These are phyloP conservation scores for Paralagenidium karlingii DNA, from an alignment of 352 stramenopile species.

Conservation along the genomic window DNA sequence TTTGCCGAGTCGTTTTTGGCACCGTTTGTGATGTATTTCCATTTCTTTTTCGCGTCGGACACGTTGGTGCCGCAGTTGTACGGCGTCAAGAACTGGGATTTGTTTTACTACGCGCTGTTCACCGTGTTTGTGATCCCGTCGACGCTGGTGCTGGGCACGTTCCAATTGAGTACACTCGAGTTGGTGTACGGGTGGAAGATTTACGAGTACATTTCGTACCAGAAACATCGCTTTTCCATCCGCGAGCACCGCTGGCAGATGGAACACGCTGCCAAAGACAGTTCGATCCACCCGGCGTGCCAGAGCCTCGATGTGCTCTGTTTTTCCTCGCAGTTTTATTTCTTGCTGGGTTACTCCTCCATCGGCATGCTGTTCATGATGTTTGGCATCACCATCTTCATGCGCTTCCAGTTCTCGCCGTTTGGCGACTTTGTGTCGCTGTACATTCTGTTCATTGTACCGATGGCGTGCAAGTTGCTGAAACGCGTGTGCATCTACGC, in stretches of 20 bases:
- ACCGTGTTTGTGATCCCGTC: slow-evolving; percentile 92
- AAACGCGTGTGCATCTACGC: slow-evolving; percentile 41
- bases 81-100: slow-evolving; percentile 86
- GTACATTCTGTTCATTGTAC: slow-evolving; percentile 82
- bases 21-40: slow-evolving; percentile 79
- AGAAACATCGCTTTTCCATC: slow-evolving; percentile 91
- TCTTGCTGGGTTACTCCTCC: slow-evolving; percentile 75
- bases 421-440: slow-evolving; percentile 87
- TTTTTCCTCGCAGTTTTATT: slow-evolving; percentile 92
- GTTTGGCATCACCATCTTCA: slow-evolving; percentile 88
- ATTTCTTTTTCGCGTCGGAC: slow-evolving; percentile 83
- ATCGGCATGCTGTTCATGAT: slow-evolving; percentile 87
- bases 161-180: slow-evolving; percentile 94
- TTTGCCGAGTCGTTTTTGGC: slow-evolving; percentile 81
- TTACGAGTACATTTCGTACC: slow-evolving; percentile 96
- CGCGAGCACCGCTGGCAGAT: slow-evolving; percentile 91
- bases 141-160: slow-evolving; percentile 87
- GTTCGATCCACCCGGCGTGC: slow-evolving; percentile 87
- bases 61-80: slow-evolving; percentile 89
- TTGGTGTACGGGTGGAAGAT: slow-evolving; percentile 94
- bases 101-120: slow-evolving; percentile 94
- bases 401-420: slow-evolving; percentile 88
- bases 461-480: slow-evolving; percentile 60
- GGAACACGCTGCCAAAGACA: slow-evolving; percentile 64
- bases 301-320: slow-evolving; percentile 93